Evolutionary conservation across 352 stramenopile genomes (phyloP), one percentile per base, ranked within the genome.

Genomic region (Globisporangium rhizosaccharum): DNA sequence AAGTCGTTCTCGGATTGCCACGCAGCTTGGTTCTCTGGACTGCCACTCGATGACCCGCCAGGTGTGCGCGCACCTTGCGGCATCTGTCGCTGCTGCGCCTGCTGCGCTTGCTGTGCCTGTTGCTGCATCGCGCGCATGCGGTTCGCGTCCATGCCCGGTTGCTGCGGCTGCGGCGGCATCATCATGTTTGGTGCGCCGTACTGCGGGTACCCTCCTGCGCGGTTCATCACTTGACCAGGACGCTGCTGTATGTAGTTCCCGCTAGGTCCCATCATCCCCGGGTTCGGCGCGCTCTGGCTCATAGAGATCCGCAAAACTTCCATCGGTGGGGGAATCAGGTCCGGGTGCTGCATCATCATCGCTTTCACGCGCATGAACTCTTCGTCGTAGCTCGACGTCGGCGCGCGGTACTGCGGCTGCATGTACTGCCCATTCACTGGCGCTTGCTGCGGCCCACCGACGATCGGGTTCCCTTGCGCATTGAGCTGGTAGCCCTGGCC

Each of bases 1-100:
- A 95, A 59, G 46, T 95, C 86, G 58, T 91, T 94, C 51, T 95
- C 86, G 9, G 84, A 94, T 62, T 95, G 86, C 86, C 86, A 95
- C 9, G 83, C 82, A 56, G 83, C 75, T 53, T 89, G 83, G 9
- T 61, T 65, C 46, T 89, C 80, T 2, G 62, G 58, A 39, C 63
- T 61, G 41, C 72, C 81, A 25, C 51, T 66, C 1, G 70, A 53
- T 2, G 71, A 71, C 14, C 74, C 75, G 45, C 66, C 65, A 9
- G 76, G 63, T 36, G 71, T 81, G 30, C 79, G 79, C 11, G 50
- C 51, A 25, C 53, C 59, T 61, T 82, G 76, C 9, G 75, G 56
- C 57, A 86, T 87, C 42, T 76, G 66, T 25, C 61, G 56, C 28
- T 66, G 63, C 18, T 53, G 53, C 25, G 17, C 17, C 44, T 47